These are phyloP conservation scores for Saccharum spontaneum DNA, from an alignment of 176 grass and related monocot species.

Conservation along the genomic window DNA sequence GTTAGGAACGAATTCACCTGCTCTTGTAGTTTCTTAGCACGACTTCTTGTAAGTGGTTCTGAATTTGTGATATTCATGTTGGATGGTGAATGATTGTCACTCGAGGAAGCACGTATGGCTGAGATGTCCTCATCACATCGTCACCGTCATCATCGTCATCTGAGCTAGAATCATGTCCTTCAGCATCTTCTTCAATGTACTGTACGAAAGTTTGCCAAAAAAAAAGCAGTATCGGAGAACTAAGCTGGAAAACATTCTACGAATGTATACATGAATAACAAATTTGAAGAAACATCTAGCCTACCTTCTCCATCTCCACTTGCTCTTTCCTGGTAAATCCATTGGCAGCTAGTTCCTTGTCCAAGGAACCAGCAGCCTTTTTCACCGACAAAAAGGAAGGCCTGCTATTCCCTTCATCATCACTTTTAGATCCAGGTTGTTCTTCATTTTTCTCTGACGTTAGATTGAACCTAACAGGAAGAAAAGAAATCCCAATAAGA, in stretches of 20 bases:
- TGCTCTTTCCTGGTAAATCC: slow-evolving; percentile 91
- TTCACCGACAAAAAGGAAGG: slow-evolving; percentile 70
- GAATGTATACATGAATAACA: slow-evolving; percentile 2
- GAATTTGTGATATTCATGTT: no score
- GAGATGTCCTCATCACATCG: no score
- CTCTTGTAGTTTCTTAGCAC: no score
- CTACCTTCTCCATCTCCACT: slow-evolving; percentile 80
- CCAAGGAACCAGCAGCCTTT: slow-evolving; percentile 66
- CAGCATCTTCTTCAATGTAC: slow-evolving; percentile 77
- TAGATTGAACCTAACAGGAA: slow-evolving; percentile 65
- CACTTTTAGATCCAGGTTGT: slow-evolving; percentile 41
- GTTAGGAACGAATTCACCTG: no score
- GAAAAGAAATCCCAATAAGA: slow-evolving; percentile 23
- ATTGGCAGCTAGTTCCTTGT: slow-evolving; percentile 86
- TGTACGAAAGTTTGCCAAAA: slow-evolving; percentile 31
- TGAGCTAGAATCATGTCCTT: slow-evolving; percentile 43
- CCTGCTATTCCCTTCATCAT: slow-evolving; percentile 60
- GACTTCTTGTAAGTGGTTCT: no score
- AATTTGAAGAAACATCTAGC: slow-evolving; percentile 10
- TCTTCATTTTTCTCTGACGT: slow-evolving; percentile 60
- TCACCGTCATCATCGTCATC: slow-evolving; percentile 27
- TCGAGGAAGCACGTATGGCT: no score
- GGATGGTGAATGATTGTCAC: no score
- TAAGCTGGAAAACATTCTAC: not conserved
- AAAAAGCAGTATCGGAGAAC: not conserved